Percentiles rank a stretch among this genome's conserved stretches.
Evolutionary conservation across 148 eudicot species (phyloP).

Genomic region (Spergularia marina): DNA sequence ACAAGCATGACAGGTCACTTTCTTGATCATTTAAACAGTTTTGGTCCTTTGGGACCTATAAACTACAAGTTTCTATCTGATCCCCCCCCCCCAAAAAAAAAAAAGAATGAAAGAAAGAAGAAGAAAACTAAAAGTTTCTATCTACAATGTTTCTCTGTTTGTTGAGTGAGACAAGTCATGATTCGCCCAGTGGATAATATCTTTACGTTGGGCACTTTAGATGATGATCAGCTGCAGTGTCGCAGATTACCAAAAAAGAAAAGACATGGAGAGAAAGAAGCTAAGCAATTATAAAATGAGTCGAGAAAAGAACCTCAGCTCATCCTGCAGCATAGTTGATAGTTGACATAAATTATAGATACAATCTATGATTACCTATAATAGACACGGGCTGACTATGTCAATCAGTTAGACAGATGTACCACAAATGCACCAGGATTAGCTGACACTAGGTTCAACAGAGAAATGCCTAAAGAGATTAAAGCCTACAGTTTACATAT

Average conservation of each 20-base stretch:
- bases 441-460: constrained; percentile 1
- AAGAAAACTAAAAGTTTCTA: neutral
- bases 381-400: too few species aligned
- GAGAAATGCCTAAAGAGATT: neutral
- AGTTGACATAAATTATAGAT: too few species aligned
- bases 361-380: too few species aligned
- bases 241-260: too few species aligned
- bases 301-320: too few species aligned
- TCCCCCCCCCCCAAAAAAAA: too few species aligned
- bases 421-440: neutral
- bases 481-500: constrained; percentile 5
- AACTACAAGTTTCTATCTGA: neutral
- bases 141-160: neutral
- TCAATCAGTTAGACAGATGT: neutral
- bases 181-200: neutral
- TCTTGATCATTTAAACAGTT: neutral
- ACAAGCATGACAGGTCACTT: neutral
- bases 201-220: too few species aligned
- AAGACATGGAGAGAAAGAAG: too few species aligned
- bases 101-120: too few species aligned
- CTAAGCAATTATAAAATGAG: too few species aligned
- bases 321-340: too few species aligned
- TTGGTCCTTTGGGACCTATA: neutral
- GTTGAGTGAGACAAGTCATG: neutral
- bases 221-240: too few species aligned